Base-by-base conservation (phyloP, 2,329 filamentous ascomycete species). In the Berkeleyomyces basicola region DNA sequence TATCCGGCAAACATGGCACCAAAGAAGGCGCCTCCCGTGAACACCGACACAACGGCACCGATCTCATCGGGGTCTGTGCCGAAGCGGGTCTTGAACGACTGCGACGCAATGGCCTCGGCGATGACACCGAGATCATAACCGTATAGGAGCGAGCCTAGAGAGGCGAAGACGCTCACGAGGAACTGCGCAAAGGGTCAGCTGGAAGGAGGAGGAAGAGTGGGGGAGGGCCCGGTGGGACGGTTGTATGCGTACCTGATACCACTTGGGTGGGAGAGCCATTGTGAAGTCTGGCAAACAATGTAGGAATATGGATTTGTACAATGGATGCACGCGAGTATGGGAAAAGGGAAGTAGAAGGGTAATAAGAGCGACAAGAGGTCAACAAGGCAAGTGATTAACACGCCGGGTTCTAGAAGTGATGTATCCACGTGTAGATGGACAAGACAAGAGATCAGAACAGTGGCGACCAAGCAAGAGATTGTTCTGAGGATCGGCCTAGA, bases 1-100 rank as follows among this genome's bases (percentile, higher is more conserved):
- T 81, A 78, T 65, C 87, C 88, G 46, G 83, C 87, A 43, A 82
- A 73, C 40, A 75, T 75, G 36, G 86, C 83, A 7, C 86, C 87
- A 66, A 86, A 80, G 73, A 89, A 89, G 31, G 87, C 87, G n/a
- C 79, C 79, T 44, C 87, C 85, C 0, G 88, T 92, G 71, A 92
- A 91, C 64, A 90, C 78, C 1, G 86, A 87, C 0, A 91, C 87
- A 0, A 90, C 85, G 3, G 86, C 81, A 61, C 86, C 87, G 44
- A 79, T 84, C 65, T 77, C 66, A 31, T 68, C 71, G 5, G 53
- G 58, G 42, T 51, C 61, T n/a, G 63, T 58, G 16, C 49, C 49
- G 11, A 66, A 66, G 44, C 53, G 63, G 46, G 64, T 42, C 11
- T 61, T 69, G 67, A 79, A 80, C 7, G 75, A 72, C 7, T 71